These are phyloP conservation scores for Carpinus viminea DNA, from an alignment of 306 rosid species.

Conservation along the genomic window DNA sequence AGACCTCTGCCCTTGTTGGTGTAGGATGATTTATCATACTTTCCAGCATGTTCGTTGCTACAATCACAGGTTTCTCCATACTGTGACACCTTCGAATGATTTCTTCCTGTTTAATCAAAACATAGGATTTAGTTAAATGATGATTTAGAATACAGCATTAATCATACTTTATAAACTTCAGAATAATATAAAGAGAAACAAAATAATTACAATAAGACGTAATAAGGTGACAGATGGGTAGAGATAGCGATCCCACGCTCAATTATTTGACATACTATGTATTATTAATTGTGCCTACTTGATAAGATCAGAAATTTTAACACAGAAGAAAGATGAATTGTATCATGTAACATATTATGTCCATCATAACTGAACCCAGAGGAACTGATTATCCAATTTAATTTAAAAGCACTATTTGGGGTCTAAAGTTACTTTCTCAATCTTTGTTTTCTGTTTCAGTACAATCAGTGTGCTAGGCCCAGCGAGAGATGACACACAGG, in stretches of 20 bases:
- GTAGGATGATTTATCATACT: conserved; percentile 98
- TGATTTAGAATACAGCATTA: conserved; percentile 17
- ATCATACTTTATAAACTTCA: conserved; percentile 21
- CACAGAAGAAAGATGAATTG: neutral
- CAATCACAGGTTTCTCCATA: conserved; percentile 93
- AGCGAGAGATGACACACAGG: neutral
- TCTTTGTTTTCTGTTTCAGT: neutral
- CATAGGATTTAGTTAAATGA: conserved; percentile 15
- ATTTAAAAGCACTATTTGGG: neutral
- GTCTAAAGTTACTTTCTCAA: neutral
- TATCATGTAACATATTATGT: neutral
- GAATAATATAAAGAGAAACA: conserved; percentile 1
- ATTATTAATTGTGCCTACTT: neutral
- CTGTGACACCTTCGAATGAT: conserved; percentile 76
- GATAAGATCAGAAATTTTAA: neutral
- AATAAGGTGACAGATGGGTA: conserved; percentile 2
- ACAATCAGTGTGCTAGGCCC: neutral
- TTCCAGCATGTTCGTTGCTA: conserved; percentile 98
- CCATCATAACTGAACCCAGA: neutral
- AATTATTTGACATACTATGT: neutral
- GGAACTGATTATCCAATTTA: neutral
- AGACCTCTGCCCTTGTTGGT: conserved; percentile 96
- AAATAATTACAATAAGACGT: conserved; percentile 7
- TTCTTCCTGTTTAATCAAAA: conserved; percentile 65
- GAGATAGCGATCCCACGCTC: conserved; percentile 9